Percentiles rank a stretch among this genome's conserved stretches.
These are phyloP conservation scores for Arthroderma sp. DNA, from an alignment of 2,329 filamentous ascomycete species.

Conservation along the genomic window DNA sequence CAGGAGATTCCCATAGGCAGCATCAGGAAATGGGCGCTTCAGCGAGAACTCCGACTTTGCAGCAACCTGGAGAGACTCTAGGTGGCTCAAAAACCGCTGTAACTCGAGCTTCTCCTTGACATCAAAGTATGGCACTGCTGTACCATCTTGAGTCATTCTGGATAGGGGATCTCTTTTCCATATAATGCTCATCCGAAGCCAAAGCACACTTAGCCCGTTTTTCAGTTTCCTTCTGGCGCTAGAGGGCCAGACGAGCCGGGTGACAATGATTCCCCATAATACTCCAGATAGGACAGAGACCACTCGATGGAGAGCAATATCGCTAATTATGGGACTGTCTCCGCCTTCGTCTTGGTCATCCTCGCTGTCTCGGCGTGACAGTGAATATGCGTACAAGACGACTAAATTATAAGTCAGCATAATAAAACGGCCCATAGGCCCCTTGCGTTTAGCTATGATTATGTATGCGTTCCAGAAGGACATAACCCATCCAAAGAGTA, in stretches of 20 bases:
- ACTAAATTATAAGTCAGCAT: conserved; percentile 93
- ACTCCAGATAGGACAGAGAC: conserved; percentile 76
- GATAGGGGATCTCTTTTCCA: conserved; percentile 90
- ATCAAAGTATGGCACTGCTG: conserved; percentile 60
- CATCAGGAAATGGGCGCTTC: conserved; percentile 69
- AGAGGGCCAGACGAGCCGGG: conserved; percentile 83
- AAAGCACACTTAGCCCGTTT: conserved; percentile 77
- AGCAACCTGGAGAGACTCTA: conserved; percentile 59
- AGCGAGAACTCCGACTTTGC: conserved; percentile 83
- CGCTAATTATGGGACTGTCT: conserved; percentile 65
- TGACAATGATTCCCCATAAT: conserved; percentile 83
- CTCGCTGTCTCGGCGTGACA: conserved; percentile 65
- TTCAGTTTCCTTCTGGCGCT: conserved; percentile 79
- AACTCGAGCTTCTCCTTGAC: conserved; percentile 78
- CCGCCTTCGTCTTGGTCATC: conserved; percentile 81
- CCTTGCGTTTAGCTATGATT: conserved; percentile 70
- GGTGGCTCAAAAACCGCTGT: conserved; percentile 60
- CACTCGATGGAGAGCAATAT: conserved; percentile 79
- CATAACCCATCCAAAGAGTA: conserved; percentile 68
- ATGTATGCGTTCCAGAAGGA: conserved; percentile 78
- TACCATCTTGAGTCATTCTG: conserved; percentile 49
- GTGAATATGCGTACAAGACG: conserved; percentile 83
- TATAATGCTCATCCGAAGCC: conserved; percentile 86
- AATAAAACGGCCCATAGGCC: conserved; percentile 83
- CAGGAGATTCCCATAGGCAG: conserved; percentile 60